Evolutionary conservation across 345 rosid species (phyloP).

Genomic region (Stellera chamaejasme): DNA sequence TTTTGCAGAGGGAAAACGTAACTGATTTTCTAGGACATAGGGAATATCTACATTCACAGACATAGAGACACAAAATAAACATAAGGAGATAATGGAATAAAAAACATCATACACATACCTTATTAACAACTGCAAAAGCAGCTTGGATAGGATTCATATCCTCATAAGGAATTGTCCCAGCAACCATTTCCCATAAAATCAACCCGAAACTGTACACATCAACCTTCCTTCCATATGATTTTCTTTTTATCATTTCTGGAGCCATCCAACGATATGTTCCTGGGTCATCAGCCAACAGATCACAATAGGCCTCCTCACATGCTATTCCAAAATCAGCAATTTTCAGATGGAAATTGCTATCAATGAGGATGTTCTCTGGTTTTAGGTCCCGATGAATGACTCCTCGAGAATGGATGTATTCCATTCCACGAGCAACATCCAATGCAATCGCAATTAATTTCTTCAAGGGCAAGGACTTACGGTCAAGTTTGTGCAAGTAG

Average conservation of each 20-base stretch:
- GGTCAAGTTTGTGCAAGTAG: constrained; percentile 87
- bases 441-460: constrained; percentile 57
- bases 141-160: constrained; percentile 99
- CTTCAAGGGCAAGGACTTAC: constrained; percentile 53
- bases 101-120: constrained; percentile 33
- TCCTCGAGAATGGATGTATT: constrained; percentile 78
- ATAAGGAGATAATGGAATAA: not conserved
- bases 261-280: constrained; percentile 99
- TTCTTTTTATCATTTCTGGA: constrained; percentile 95
- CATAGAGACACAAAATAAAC: not conserved
- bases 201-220: constrained; percentile 97
- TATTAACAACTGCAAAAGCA: constrained; percentile 96
- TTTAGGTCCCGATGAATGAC: constrained; percentile 96
- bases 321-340: constrained; percentile 99
- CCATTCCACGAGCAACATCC: constrained; percentile 90
- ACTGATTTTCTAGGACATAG: no score
- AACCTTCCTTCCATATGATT: constrained; percentile 74
- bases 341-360: constrained; percentile 62
- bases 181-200: constrained; percentile 93
- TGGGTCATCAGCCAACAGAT: constrained; percentile 81
- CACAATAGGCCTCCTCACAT: constrained; percentile 82
- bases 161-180: constrained; percentile 88
- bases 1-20: no score
- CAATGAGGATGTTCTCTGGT: constrained; percentile 85
- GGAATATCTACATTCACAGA: no score